Evolutionary conservation across 1,284 basidiomycete species (phyloP), one percentile per base, ranked within the genome.

Genomic region (Ustilago xerochloae): DNA sequence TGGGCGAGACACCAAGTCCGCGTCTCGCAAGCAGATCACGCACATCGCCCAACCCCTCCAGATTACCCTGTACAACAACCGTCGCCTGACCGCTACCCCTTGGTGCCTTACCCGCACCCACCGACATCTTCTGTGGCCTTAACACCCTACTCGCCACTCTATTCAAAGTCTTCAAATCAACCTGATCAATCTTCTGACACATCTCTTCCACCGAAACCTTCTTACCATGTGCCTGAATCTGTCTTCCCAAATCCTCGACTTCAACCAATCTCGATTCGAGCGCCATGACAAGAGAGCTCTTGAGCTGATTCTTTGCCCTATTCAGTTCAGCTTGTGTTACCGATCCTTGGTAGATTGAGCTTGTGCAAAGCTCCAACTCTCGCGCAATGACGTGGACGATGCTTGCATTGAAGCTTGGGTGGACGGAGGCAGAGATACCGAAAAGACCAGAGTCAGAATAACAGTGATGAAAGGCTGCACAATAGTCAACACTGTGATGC

Each of bases 381-480:
- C 93, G 90, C 1, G 92, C 90, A 47, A 99, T 89, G 75, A 97
- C 90, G 28, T 93, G 91, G 48, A 94, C 87, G 62, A 95, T 91
- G 78, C 89, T 88, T 8, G 88, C 86, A 13, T 89, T 88, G 73
- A 87, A 87, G 62, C 83, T 64, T 0, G 93, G 94, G 30, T 93
- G 87, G 83, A 96, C 94, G n/a, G 91, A 90, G 8, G 93, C 93
- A 75, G 93, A 92, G 56, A 99, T 89, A 18, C 96, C 97, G 83
- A 98, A 98, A 12, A 99, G 88, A 2, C 94, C 94, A 28, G 92
- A 92, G 85, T 98, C 95, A 63, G 91, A 90, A 86, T 98, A 99
- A 82, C 96, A 96, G 86, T 98, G 95, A 85, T 98, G 94, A 90
- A 97, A 97, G 28, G 93, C 92, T n/a, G 93, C 91, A 85, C 95